Evolutionary conservation across 139 green algal species (phyloP).

Genomic region (Penium margaritaceum): DNA sequence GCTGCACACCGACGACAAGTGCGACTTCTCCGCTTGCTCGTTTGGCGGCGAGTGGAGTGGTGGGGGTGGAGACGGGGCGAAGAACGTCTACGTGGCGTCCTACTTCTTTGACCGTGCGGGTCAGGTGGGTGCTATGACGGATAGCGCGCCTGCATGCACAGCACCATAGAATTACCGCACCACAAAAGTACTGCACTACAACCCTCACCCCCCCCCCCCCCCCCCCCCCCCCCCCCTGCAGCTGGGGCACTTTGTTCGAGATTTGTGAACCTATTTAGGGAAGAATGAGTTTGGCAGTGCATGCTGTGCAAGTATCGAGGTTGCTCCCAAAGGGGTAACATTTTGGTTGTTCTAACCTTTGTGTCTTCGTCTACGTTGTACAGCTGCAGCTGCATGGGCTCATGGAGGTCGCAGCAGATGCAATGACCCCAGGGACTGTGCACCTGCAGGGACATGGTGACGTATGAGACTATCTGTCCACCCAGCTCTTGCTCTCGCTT

Average conservation of each 20-base stretch:
- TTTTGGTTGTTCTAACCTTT: not conserved
- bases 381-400: not conserved
- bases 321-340: not conserved
- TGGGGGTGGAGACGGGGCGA: conserved; percentile 41
- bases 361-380: not conserved
- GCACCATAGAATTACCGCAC: not conserved
- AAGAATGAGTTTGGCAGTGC: not conserved
- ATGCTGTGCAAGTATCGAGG: not conserved
- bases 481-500: not conserved
- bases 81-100: conserved; percentile 79
- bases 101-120: conserved; percentile 90
- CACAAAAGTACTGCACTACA: not conserved
- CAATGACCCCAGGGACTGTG: too few species aligned
- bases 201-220: not conserved
- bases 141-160: not conserved
- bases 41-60: conserved; percentile 72
- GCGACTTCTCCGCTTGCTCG: conserved; percentile 63
- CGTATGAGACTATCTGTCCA: not conserved
- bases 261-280: conserved; percentile 2
- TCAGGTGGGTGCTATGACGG: conserved; percentile 39
- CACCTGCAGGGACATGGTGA: not conserved
- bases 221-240: not conserved
- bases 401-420: too few species aligned
- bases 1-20: conserved; percentile 45
- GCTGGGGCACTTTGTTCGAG: not conserved